A percentile compares a stretch with the other conserved stretches of the same genome.
Evolutionary conservation across 768 basidiomycete genomes (phyloP).

Genomic region (Mycena leptocephala): DNA sequence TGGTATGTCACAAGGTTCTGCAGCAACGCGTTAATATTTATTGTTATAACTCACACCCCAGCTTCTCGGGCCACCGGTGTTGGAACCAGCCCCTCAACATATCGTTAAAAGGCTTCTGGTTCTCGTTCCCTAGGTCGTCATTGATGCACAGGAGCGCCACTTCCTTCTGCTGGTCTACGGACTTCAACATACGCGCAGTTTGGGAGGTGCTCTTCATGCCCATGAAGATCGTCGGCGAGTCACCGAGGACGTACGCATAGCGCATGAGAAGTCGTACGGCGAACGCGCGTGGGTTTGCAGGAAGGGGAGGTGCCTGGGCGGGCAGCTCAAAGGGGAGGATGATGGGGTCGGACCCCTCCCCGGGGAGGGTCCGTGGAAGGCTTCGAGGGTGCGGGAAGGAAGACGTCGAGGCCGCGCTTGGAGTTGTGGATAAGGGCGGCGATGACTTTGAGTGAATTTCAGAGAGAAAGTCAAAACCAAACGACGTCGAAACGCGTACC

Average conservation of each 20-base stretch:
- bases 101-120: constrained; percentile 1
- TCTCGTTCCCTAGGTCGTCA: constrained; percentile 27
- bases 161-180: constrained; percentile 11
- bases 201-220: background rate
- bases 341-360: constrained; percentile 27
- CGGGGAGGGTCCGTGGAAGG: background rate
- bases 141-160: constrained; percentile 36
- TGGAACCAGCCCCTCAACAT: constrained; percentile 28
- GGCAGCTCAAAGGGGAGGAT: constrained; percentile 34
- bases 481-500: background rate
- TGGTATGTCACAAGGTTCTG: background rate
- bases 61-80: constrained; percentile 28
- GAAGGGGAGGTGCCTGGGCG: constrained; percentile 13
- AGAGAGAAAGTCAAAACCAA: background rate
- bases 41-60: constrained; percentile 30
- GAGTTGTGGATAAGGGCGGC: constrained; percentile 26
- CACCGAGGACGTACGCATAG: constrained; percentile 37
- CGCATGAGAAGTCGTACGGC: constrained; percentile 35
- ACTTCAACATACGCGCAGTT: constrained; percentile 2
- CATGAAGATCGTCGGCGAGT: constrained; percentile 34
- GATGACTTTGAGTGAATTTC: constrained; percentile 21
- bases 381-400: constrained; percentile 27
- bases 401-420: constrained; percentile 27
- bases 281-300: constrained; percentile 33
- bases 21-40: background rate